Conservation (phyloP, 2,329 filamentous ascomycete species). For the Aspergillus viridinutans region DNA sequence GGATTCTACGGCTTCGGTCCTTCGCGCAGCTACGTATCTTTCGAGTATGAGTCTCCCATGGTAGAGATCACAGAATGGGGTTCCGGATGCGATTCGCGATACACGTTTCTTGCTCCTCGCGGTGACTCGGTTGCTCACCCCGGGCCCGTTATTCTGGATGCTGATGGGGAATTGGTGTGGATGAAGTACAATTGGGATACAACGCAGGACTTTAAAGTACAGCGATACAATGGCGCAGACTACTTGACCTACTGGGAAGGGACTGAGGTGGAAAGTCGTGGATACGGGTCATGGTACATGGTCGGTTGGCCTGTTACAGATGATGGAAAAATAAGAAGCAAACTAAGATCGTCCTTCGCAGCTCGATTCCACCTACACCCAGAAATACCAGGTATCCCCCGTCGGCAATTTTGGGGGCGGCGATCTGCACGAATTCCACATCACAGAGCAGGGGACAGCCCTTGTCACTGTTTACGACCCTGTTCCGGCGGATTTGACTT, state of each 20-base stretch:
- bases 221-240: conserved; percentile 20
- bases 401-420: conserved; percentile 19
- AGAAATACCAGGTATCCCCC: conserved; percentile 15
- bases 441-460: conserved; percentile 27
- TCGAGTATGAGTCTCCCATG: conserved; percentile 24
- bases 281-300: conserved; percentile 24
- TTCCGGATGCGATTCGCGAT: conserved; percentile 26
- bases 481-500: conserved; percentile 23
- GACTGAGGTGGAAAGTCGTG: conserved; percentile 14
- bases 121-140: conserved; percentile 27
- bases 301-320: conserved; percentile 8
- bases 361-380: conserved; percentile 23
- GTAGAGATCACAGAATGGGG: conserved; percentile 22
- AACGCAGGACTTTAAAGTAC: conserved; percentile 25
- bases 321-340: not conserved
- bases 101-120: conserved; percentile 28
- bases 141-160: conserved; percentile 26
- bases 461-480: conserved; percentile 29
- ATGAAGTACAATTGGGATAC: conserved; percentile 19
- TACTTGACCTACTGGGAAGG: conserved; percentile 27
- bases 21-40: conserved; percentile 24
- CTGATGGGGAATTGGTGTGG: conserved; percentile 25
- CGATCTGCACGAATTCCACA: conserved; percentile 33
- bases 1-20: conserved; percentile 29
- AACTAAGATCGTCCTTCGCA: not conserved